Conservation (phyloP, 164 flowering plant species). For the Vitis riparia region DNA sequence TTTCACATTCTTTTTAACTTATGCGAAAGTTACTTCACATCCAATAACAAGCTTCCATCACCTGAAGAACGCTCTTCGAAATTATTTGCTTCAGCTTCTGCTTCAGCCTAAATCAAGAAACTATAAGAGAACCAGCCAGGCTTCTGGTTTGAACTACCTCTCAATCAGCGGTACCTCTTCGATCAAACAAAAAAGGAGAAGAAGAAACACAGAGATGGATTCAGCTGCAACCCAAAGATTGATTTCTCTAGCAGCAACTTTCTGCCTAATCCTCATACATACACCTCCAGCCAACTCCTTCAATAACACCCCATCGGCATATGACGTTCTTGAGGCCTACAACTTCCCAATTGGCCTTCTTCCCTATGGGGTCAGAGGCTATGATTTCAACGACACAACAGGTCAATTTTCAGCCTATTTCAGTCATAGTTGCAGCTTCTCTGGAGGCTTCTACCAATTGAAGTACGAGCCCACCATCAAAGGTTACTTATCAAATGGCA, state of each 20-base stretch:
- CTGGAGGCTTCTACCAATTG: constrained; percentile 36
- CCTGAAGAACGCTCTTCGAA: too few species aligned
- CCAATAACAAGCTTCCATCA: too few species aligned
- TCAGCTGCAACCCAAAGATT: neutral
- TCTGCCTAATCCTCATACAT: neutral
- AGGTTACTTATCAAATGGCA: constrained; percentile 26
- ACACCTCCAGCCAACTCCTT: neutral
- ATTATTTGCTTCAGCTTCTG: too few species aligned
- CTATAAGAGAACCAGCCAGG: too few species aligned
- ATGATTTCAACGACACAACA: constrained; percentile 24
- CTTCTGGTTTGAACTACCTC: too few species aligned
- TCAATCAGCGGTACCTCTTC: too few species aligned
- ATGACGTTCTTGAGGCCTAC: constrained; percentile 20
- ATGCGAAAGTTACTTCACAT: too few species aligned
- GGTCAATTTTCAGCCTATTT: constrained; percentile 34
- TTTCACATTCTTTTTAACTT: too few species aligned
- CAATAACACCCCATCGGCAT: constrained; percentile 13
- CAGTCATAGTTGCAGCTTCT: constrained; percentile 34
- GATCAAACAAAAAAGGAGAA: neutral
- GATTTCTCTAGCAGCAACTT: neutral
- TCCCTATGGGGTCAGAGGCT: constrained; percentile 31
- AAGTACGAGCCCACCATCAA: constrained; percentile 31
- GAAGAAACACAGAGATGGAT: neutral
- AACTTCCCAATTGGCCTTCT: constrained; percentile 33
- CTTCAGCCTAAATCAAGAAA: too few species aligned